A percentile compares a stretch with the other conserved stretches of the same genome.
Conservation (phyloP, 208 protist species). For the Entamoeba dispar region DNA sequence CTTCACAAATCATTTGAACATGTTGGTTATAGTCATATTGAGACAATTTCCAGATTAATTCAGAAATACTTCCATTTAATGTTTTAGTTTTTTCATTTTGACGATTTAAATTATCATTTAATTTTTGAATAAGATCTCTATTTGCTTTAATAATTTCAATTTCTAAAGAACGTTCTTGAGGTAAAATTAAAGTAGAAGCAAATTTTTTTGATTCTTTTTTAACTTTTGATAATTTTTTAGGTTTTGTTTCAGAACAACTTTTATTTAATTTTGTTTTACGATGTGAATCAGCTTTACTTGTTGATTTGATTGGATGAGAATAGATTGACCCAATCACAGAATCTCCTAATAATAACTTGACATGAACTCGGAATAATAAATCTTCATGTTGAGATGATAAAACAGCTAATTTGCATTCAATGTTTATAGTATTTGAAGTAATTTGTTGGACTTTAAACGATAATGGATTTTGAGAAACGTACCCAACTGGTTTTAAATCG, state of each 20-base stretch:
- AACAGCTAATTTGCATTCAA: not conserved
- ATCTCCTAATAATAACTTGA: not conserved
- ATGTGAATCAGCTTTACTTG: not conserved
- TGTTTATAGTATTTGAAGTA: not conserved
- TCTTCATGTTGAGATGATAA: not conserved
- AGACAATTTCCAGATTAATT: not conserved
- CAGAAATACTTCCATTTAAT: not conserved
- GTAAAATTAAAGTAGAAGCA: not conserved
- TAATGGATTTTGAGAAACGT: not conserved
- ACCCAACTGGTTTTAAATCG: not conserved
- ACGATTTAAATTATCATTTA: not conserved
- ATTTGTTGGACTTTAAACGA: not conserved
- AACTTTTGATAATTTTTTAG: not conserved
- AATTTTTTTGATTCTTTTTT: not conserved
- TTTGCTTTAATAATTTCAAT: not conserved
- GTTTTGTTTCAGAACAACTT: not conserved
- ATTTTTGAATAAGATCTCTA: not conserved
- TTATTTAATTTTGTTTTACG: not conserved
- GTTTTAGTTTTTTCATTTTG: not conserved
- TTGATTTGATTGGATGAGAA: not conserved
- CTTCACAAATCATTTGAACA: not conserved
- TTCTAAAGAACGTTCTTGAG: not conserved
- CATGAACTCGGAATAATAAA: not conserved
- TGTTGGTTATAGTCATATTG: not conserved
- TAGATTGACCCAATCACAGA: not conserved